Evolutionary conservation across 208 protist genomes (phyloP).

Genomic region (Leishmania tropica): DNA sequence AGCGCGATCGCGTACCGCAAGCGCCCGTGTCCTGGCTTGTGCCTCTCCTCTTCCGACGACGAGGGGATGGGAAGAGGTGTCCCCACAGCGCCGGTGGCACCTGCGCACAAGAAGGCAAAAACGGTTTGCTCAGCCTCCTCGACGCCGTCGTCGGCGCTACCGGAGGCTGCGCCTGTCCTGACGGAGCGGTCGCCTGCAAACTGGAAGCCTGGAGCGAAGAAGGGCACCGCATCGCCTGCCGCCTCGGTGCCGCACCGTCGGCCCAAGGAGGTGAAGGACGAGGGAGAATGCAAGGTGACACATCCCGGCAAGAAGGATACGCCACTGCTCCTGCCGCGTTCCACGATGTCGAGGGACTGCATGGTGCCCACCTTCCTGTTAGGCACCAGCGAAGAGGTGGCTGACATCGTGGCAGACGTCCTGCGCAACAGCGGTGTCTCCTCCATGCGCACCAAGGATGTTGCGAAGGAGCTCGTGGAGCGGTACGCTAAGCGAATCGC

Average conservation of each 20-base stretch:
- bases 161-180: neutral
- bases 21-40: constrained; percentile 25
- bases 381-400: constrained; percentile 51
- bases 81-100: neutral
- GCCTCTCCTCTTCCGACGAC: constrained; percentile 32
- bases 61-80: neutral
- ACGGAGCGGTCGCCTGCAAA: neutral
- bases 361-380: constrained; percentile 67
- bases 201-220: neutral
- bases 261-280: neutral
- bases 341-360: constrained; percentile 45
- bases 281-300: neutral
- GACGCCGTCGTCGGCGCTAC: constrained; percentile 2
- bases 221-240: neutral
- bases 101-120: constrained; percentile 22
- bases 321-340: constrained; percentile 41
- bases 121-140: neutral
- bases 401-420: constrained; percentile 53
- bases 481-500: constrained; percentile 68
- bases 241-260: neutral
- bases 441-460: constrained; percentile 42
- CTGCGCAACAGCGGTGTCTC: constrained; percentile 31
- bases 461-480: constrained; percentile 57
- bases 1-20: constrained; percentile 9
- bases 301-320: constrained; percentile 29